Evolutionary conservation across 1,284 basidiomycete species (phyloP).

Genomic region (Mycosarcoma maydis): DNA sequence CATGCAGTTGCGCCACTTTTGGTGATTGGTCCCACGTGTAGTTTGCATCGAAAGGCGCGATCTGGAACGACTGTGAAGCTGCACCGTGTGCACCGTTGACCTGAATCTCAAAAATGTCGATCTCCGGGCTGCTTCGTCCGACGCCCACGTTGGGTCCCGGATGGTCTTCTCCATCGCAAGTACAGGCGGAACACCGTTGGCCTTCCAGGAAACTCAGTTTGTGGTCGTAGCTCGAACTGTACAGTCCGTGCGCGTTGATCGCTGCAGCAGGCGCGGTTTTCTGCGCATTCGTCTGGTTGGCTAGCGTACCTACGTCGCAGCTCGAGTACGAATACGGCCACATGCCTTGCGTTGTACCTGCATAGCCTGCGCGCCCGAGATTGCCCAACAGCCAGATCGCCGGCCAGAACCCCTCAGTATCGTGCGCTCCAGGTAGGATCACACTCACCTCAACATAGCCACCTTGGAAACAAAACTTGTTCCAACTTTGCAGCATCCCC

Average conservation of each 20-base stretch:
- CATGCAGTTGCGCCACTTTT: constrained; percentile 10
- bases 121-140: constrained; percentile 62
- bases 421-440: constrained; percentile 45
- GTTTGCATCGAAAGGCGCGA: constrained; percentile 63
- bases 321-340: constrained; percentile 67
- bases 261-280: constrained; percentile 37
- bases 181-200: constrained; percentile 49
- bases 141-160: constrained; percentile 33
- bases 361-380: constrained; percentile 56
- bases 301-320: constrained; percentile 59
- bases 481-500: constrained; percentile 62
- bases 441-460: constrained; percentile 51
- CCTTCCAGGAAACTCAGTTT: constrained; percentile 43
- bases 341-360: constrained; percentile 58
- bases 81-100: constrained; percentile 12
- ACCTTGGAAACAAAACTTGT: constrained; percentile 64
- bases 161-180: constrained; percentile 53
- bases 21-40: constrained; percentile 50
- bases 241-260: constrained; percentile 22
- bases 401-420: constrained; percentile 69
- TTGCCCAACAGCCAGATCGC: constrained; percentile 58
- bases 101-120: constrained; percentile 68
- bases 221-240: constrained; percentile 1
- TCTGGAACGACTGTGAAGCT: constrained; percentile 62
- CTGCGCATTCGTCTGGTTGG: constrained; percentile 51